Evolutionary conservation across 2,329 filamentous ascomycete genomes (phyloP).

Genomic region (Pyricularia grisea): DNA sequence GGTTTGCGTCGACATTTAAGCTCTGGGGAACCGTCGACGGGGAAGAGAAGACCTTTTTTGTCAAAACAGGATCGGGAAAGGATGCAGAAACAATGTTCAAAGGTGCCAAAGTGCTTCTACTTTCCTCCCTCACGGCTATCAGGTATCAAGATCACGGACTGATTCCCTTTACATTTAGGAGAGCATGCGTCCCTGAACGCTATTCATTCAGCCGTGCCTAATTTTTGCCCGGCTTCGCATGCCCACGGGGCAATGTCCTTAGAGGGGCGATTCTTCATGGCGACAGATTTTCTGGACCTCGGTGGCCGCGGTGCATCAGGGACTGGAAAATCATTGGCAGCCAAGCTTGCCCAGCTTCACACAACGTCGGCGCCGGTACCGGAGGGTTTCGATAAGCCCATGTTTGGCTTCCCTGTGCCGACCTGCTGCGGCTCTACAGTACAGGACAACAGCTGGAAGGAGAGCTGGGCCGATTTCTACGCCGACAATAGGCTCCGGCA

Average conservation of each 20-base stretch:
- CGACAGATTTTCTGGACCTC: slow-evolving; percentile 74
- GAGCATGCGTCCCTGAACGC: slow-evolving; percentile 80
- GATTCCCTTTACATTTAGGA: slow-evolving; percentile 34
- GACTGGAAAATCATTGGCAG: slow-evolving; percentile 45
- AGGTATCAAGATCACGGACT: neutral
- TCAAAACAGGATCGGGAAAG: slow-evolving; percentile 57
- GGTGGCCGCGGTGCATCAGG: slow-evolving; percentile 29
- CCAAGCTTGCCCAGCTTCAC: slow-evolving; percentile 72
- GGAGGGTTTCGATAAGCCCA: slow-evolving; percentile 44
- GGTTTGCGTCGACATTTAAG: slow-evolving; percentile 55
- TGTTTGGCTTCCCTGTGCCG: slow-evolving; percentile 75
- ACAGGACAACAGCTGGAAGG: slow-evolving; percentile 67
- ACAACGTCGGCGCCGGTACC: slow-evolving; percentile 62
- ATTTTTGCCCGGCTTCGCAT: slow-evolving; percentile 66
- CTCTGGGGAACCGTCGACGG: slow-evolving; percentile 12
- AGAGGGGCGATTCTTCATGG: slow-evolving; percentile 46
- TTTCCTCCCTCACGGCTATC: slow-evolving; percentile 14
- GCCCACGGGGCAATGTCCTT: slow-evolving; percentile 56
- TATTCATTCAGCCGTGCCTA: slow-evolving; percentile 61
- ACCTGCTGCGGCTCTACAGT: slow-evolving; percentile 82
- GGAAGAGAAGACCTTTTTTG: slow-evolving; percentile 44
- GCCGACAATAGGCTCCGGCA: slow-evolving; percentile 62
- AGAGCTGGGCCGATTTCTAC: slow-evolving; percentile 80
- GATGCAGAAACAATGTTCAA: slow-evolving; percentile 60
- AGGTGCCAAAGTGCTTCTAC: slow-evolving; percentile 30